These are phyloP conservation scores for Lenzites betulinus DNA, from an alignment of 768 basidiomycete genomes.

Conservation along the genomic window DNA sequence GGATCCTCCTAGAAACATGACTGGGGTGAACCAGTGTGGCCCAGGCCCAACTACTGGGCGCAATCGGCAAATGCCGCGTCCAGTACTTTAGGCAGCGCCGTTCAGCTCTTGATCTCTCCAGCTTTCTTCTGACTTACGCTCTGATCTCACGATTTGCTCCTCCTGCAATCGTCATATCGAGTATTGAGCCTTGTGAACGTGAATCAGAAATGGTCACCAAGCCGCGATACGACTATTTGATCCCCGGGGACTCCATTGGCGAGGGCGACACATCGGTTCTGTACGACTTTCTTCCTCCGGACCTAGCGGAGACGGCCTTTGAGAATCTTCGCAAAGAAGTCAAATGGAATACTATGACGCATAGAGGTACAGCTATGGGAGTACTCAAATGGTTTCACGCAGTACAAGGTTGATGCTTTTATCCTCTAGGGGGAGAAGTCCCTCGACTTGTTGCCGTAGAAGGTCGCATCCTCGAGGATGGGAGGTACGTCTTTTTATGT, in stretches of 20 bases:
- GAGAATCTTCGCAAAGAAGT: slow-evolving; percentile 64
- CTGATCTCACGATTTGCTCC: too few relatives aligned
- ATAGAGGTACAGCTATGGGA: slow-evolving; percentile 51
- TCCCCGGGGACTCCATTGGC: slow-evolving; percentile 47
- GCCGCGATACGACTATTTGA: not conserved
- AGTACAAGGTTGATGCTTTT: not conserved
- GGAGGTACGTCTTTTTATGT: slow-evolving; percentile 40
- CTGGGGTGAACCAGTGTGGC: too few relatives aligned
- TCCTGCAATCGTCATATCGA: too few relatives aligned
- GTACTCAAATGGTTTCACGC: not conserved
- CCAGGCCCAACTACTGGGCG: too few relatives aligned
- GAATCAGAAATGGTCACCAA: not conserved
- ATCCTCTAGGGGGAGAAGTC: slow-evolving; percentile 64
- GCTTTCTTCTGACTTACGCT: too few relatives aligned
- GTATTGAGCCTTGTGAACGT: too few relatives aligned
- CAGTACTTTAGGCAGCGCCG: too few relatives aligned
- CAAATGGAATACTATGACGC: slow-evolving; percentile 71
- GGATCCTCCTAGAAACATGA: too few relatives aligned
- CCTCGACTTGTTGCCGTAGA: slow-evolving; percentile 66
- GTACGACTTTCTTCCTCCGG: slow-evolving; percentile 55
- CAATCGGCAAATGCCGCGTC: too few relatives aligned
- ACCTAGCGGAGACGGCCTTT: slow-evolving; percentile 58
- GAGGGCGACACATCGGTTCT: slow-evolving; percentile 71
- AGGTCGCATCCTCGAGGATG: slow-evolving; percentile 52
- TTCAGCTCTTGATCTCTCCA: too few relatives aligned